Percentiles rank a stretch among this genome's conserved stretches.
Evolutionary conservation across 192 early-diverging fungal species (phyloP).

Genomic region (Geosiphon pyriformis): DNA sequence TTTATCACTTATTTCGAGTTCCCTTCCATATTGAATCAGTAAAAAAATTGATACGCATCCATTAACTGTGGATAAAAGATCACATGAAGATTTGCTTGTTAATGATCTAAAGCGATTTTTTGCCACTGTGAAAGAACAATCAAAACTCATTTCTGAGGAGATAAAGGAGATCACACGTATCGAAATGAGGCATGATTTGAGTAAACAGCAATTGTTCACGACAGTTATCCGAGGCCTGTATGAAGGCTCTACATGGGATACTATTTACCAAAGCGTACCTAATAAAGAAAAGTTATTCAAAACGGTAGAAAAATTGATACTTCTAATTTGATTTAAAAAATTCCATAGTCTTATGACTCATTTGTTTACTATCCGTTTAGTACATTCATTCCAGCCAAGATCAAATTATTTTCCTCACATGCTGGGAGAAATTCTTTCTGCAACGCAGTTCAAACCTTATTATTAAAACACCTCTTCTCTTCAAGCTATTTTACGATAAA

Average conservation of each 20-base stretch:
- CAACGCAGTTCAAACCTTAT: slow-evolving; percentile 42
- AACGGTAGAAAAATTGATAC: slow-evolving; percentile 24
- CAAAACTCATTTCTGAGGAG: slow-evolving; percentile 46
- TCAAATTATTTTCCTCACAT: slow-evolving; percentile 49
- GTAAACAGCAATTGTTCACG: slow-evolving; percentile 71
- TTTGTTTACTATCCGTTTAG: slow-evolving; percentile 27
- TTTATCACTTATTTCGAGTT: not conserved
- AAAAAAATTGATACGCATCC: slow-evolving; percentile 11
- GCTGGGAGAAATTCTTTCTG: slow-evolving; percentile 56
- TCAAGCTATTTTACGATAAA: slow-evolving; percentile 64
- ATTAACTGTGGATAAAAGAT: slow-evolving; percentile 17
- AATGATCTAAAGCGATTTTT: slow-evolving; percentile 53
- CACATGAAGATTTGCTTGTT: slow-evolving; percentile 43
- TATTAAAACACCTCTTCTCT: slow-evolving; percentile 52
- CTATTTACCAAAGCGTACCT: slow-evolving; percentile 32
- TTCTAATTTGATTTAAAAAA: not conserved
- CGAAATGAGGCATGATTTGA: slow-evolving; percentile 78
- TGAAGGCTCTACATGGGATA: slow-evolving; percentile 41
- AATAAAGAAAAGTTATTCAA: slow-evolving; percentile 42
- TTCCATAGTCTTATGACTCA: not conserved
- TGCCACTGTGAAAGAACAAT: slow-evolving; percentile 18
- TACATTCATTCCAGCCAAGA: slow-evolving; percentile 55
- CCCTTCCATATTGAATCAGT: slow-evolving; percentile 10
- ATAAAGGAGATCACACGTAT: slow-evolving; percentile 78
- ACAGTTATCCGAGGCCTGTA: slow-evolving; percentile 60